These are phyloP conservation scores for Hyphodiscus sp. DNA, from an alignment of 2,329 filamentous ascomycete genomes.

Conservation along the genomic window DNA sequence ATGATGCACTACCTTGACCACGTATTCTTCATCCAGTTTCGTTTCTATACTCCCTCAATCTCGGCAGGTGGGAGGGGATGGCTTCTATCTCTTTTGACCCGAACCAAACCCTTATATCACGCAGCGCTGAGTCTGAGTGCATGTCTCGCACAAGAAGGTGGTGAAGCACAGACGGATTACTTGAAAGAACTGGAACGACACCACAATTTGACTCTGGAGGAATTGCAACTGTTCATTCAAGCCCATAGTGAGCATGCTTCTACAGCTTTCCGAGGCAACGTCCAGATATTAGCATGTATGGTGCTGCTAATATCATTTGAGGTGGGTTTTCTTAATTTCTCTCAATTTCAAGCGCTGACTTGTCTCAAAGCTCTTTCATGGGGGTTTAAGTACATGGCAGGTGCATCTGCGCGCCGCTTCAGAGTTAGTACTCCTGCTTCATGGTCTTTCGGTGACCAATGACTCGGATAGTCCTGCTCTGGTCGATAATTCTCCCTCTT, in stretches of 20 bases:
- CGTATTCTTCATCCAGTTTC: conserved; percentile 55
- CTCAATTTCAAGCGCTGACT: neutral
- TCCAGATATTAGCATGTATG: conserved; percentile 5
- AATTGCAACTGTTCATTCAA: conserved; percentile 1
- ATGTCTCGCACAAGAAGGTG: conserved; percentile 42
- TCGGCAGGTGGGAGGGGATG: conserved; percentile 52
- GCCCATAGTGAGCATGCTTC: neutral
- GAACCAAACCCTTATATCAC: conserved; percentile 50
- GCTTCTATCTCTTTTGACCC: conserved; percentile 50
- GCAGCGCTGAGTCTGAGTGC: conserved; percentile 47
- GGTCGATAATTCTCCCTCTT: neutral
- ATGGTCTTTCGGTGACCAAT: neutral
- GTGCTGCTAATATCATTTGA: conserved; percentile 7
- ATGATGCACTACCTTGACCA: conserved; percentile 56
- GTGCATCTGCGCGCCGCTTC: conserved; percentile 45
- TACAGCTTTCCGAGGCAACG: neutral
- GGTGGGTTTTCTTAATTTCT: neutral
- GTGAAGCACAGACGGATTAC: conserved; percentile 2
- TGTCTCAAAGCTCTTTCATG: conserved; percentile 25
- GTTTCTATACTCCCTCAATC: conserved; percentile 51
- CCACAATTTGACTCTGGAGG: conserved; percentile 5
- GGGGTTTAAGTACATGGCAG: conserved; percentile 42
- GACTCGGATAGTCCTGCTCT: neutral
- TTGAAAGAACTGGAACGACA: conserved; percentile 5
- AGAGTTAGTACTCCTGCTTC: conserved; percentile 36